Conservation (phyloP, 139 green algal genomes). For the Raphidocelis subcapitata region DNA sequence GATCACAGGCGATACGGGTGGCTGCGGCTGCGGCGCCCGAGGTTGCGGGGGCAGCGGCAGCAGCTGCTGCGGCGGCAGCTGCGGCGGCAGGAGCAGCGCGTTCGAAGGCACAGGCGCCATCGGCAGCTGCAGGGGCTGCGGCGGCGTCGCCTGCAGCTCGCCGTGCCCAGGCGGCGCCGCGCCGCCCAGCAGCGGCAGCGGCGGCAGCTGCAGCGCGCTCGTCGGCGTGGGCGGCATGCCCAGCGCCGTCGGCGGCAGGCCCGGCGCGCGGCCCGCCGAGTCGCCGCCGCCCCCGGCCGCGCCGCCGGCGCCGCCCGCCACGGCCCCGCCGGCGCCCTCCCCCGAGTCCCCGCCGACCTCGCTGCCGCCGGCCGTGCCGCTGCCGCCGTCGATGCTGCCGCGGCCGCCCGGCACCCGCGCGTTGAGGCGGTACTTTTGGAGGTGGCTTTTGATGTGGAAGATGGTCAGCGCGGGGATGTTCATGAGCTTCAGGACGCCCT, state of each 20-base stretch:
- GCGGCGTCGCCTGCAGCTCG: not conserved
- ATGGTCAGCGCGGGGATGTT: constrained; percentile 77
- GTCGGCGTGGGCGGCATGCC: not conserved
- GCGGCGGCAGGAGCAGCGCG: too few relatives aligned
- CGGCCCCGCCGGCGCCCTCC: too few relatives aligned
- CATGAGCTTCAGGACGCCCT: constrained; percentile 71
- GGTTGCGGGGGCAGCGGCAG: not conserved
- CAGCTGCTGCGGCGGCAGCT: not conserved
- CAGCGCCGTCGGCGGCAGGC: too few relatives aligned
- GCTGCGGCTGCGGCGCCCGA: constrained; percentile 11
- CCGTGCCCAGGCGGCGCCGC: not conserved
- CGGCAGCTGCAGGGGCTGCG: not conserved
- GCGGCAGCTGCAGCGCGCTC: not conserved
- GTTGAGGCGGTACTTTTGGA: constrained; percentile 92
- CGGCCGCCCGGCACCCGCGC: constrained; percentile 62
- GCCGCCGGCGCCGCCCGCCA: constrained; percentile 1
- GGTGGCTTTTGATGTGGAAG: constrained; percentile 90
- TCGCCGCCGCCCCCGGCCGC: not conserved
- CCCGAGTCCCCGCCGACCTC: constrained; percentile 3
- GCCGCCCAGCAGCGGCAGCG: not conserved
- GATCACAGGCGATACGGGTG: not conserved
- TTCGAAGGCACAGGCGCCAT: too few relatives aligned
- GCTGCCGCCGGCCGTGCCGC: constrained; percentile 1
- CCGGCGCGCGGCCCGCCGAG: constrained; percentile 1
- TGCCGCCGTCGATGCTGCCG: not conserved